Conservation (phyloP, 176 grass and related monocot genomes). For the Zoysia pacifica region DNA sequence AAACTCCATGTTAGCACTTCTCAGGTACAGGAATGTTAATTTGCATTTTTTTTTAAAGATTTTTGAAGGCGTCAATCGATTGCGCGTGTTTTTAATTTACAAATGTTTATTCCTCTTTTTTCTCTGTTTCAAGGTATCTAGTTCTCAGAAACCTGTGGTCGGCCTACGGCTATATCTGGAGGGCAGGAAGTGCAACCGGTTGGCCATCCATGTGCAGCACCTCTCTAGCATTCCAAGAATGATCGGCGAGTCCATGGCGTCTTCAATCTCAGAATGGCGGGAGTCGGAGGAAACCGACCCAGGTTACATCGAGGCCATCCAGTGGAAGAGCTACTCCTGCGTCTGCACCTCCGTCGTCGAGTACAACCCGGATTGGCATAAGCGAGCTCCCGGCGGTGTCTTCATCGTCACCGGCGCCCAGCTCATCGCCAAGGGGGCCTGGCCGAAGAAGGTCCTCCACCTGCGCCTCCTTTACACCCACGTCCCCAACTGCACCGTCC, state of each 20-base stretch:
- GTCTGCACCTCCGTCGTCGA: slow-evolving; percentile 62
- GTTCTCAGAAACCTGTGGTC: slow-evolving; percentile 65
- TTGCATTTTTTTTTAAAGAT: neutral
- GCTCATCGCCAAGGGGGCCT: slow-evolving; percentile 82
- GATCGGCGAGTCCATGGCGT: slow-evolving; percentile 52
- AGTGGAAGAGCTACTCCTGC: slow-evolving; percentile 86
- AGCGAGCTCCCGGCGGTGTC: slow-evolving; percentile 59
- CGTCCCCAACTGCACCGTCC: slow-evolving; percentile 73
- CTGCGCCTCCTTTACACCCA: slow-evolving; percentile 77
- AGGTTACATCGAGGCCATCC: slow-evolving; percentile 79
- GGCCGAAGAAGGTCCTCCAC: slow-evolving; percentile 85
- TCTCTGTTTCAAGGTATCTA: slow-evolving; percentile 70
- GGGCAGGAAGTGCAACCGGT: slow-evolving; percentile 82
- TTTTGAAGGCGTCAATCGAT: neutral
- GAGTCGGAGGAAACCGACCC: slow-evolving; percentile 64
- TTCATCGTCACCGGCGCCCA: slow-evolving; percentile 92
- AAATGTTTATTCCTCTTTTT: neutral
- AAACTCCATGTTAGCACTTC: slow-evolving; percentile 89
- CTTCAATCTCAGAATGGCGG: slow-evolving; percentile 66
- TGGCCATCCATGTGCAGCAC: slow-evolving; percentile 96
- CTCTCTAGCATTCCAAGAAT: slow-evolving; percentile 93
- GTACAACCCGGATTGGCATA: slow-evolving; percentile 73
- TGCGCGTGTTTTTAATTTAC: neutral
- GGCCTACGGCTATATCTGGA: slow-evolving; percentile 89
- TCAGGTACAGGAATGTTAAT: slow-evolving; percentile 59